Base-by-base conservation (phyloP, 208 protist species). In the Leishmania guyanensis region DNA sequence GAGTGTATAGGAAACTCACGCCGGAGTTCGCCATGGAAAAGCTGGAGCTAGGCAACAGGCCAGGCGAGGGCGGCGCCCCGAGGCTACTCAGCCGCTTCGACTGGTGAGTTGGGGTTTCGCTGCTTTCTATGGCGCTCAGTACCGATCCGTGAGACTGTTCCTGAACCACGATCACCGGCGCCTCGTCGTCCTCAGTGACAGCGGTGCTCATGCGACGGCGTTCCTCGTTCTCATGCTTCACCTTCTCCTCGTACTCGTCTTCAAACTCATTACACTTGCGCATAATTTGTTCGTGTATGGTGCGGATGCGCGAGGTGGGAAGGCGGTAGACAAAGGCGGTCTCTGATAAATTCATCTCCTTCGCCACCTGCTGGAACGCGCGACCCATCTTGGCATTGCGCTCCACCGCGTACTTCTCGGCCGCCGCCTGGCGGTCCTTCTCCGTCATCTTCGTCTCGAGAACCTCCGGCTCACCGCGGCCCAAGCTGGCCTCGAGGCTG, bases 281-380 rank as follows among this genome's bases (percentile, higher is more conserved):
- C 77, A 81, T 80, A 54, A 94, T 91, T 65, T 85, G 48, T 75
- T 92, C 85, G 65, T 91, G 86, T 51, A 91, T 84, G 36, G 77
- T 84, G 62, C 80, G 83, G 77, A 91, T 79, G 69, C 84, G 84
- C 20, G 84, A 78, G 50, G 89, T 88, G 2, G 91, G 91, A 39
- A 94, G 85, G 77, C 91, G 91, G 81, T 91, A 94, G 64, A 92
- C 84, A 68, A 96, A 94, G 60, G 87, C 91, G 5, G 89, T 92
- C 88, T 94, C 91, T 22, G 86, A 86, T 33, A 92, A 71, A 71
- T 91, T 90, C 88, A 94, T 84, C 85, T 96, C 90, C 26, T 71
- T 79, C 73, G 93, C 87, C 22, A 94, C 79, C 46, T 78, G 60
- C 76, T 92, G 88, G 73, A 95, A 92, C 22, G 84, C 86, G 12